Conservation (phyloP, 768 basidiomycete genomes). For the Stropharia rugosoannulata region DNA sequence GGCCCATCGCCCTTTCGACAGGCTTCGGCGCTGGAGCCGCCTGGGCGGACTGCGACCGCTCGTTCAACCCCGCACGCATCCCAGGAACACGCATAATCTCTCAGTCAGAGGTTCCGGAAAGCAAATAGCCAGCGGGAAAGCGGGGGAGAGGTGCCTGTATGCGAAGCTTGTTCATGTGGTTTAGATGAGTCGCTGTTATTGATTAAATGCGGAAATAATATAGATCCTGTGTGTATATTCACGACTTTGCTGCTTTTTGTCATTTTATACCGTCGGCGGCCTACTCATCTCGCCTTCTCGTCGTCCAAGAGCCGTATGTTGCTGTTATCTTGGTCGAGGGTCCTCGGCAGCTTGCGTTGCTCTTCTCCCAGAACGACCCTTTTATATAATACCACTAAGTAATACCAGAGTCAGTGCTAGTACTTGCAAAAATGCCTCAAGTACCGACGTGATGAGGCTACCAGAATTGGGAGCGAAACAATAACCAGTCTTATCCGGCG, state of each 20-base stretch:
- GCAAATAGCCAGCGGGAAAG: constrained; percentile 15
- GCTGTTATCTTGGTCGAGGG: constrained; percentile 13
- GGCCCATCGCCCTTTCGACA: constrained; percentile 85
- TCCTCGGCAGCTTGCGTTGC: constrained; percentile 29
- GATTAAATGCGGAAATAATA: constrained; percentile 2
- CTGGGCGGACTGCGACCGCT: constrained; percentile 90
- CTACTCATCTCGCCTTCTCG: background rate
- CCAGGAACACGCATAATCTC: constrained; percentile 78
- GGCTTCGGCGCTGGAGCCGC: constrained; percentile 88
- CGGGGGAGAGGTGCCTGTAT: background rate
- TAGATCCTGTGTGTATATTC: constrained; percentile 8
- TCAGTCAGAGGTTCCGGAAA: constrained; percentile 27
- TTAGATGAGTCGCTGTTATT: constrained; percentile 3
- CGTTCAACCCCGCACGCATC: constrained; percentile 88
- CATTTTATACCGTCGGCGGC: background rate
- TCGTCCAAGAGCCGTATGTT: constrained; percentile 14
- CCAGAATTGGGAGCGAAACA: constrained; percentile 62
- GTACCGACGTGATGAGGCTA: constrained; percentile 58
- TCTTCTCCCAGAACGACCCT: constrained; percentile 49
- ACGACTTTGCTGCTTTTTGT: too few relatives aligned
- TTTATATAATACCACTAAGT: constrained; percentile 65
- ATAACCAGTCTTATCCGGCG: constrained; percentile 52
- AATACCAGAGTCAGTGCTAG: background rate
- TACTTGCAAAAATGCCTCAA: background rate
- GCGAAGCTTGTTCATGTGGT: background rate